Conservation (phyloP, 768 basidiomycete genomes). For the Suillus subalutaceus region DNA sequence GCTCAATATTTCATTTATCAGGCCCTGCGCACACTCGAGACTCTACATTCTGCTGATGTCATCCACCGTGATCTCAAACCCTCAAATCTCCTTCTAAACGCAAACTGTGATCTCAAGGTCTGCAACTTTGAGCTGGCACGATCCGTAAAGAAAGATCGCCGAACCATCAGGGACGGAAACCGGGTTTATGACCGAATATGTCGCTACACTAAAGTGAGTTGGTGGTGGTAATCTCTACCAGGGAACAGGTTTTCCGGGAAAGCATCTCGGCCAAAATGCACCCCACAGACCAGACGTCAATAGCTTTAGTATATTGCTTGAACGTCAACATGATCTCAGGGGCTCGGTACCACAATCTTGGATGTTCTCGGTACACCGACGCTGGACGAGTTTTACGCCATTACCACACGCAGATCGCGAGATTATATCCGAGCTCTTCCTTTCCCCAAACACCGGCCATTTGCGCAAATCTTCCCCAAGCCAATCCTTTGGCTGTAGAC, state of each 20-base stretch:
- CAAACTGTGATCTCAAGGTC: constrained; percentile 95
- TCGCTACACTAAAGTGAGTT: no score
- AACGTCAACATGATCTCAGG: no score
- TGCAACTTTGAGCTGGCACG: constrained; percentile 95
- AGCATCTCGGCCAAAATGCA: constrained; percentile 95
- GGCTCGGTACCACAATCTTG: no score
- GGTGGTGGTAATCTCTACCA: no score
- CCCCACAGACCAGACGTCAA: no score
- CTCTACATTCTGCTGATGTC: constrained; percentile 94
- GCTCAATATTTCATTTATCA: constrained; percentile 94
- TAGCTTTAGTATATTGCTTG: no score
- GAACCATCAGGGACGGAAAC: constrained; percentile 84
- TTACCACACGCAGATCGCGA: constrained; percentile 87
- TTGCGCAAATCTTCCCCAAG: constrained; percentile 90
- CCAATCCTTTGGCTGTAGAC: constrained; percentile 75
- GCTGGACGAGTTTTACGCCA: constrained; percentile 96
- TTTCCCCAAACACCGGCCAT: constrained; percentile 85
- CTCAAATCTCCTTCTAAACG: constrained; percentile 95
- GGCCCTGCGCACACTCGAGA: constrained; percentile 93
- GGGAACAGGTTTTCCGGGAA: no score
- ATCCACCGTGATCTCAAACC: constrained; percentile 97
- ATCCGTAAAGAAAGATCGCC: constrained; percentile 84
- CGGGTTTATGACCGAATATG: constrained; percentile 96
- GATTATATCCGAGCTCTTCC: constrained; percentile 96
- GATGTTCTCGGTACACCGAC: constrained; percentile 97